phyloP scores from a whole-genome alignment of 257 asterid species.

The Solanum chiquidenum region DNA sequence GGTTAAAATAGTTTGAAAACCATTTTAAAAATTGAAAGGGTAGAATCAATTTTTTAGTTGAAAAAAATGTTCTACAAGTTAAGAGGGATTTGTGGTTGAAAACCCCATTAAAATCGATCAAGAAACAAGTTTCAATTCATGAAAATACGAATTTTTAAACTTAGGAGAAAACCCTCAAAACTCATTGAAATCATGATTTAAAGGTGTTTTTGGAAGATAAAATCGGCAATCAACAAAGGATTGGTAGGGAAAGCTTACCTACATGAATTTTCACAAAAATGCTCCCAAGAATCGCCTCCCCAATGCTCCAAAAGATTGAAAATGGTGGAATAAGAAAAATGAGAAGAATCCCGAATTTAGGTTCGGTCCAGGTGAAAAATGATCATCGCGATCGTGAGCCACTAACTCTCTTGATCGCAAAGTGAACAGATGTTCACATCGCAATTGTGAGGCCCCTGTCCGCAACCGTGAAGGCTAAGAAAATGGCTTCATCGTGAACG shows the following conservation, averaged over 20 bases:
- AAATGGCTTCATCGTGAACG: not conserved
- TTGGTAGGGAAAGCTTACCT: not conserved
- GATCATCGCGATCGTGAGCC: not conserved
- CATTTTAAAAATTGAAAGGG: not conserved
- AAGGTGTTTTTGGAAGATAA: not conserved
- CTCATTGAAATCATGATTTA: not conserved
- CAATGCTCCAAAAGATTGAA: not conserved
- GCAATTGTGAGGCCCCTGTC: not conserved
- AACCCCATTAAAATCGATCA: not conserved
- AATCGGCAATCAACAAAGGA: not conserved
- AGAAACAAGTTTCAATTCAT: not conserved
- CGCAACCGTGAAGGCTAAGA: not conserved
- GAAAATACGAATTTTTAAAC: not conserved
- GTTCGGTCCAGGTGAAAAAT: no score
- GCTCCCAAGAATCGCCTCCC: not conserved
- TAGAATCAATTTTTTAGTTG: not conserved
- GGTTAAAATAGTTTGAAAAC: not conserved
- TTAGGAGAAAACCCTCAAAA: not conserved
- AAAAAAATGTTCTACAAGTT: not conserved
- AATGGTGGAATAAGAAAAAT: not conserved
- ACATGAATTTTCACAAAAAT: not conserved
- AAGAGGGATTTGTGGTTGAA: not conserved
- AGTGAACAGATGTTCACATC: not conserved
- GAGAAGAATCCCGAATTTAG: not conserved
- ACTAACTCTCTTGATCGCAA: not conserved